phyloP scores from a whole-genome alignment of 345 rosid genomes.

The Microcos paniculata region DNA sequence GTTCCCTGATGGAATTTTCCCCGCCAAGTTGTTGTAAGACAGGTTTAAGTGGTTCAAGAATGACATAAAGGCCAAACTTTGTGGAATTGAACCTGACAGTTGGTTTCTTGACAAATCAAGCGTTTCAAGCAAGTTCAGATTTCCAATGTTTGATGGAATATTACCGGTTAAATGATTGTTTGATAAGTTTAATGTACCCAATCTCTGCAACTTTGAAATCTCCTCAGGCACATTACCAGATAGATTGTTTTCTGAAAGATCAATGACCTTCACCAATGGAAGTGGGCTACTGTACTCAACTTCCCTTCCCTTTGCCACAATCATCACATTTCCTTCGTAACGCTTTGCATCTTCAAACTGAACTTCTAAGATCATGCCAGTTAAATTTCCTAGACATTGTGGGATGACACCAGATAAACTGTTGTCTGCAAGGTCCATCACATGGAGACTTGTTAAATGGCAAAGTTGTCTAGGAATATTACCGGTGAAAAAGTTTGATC shows the following conservation, averaged over 20 bases:
- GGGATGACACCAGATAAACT: not conserved
- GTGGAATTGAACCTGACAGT: slow-evolving; percentile 26
- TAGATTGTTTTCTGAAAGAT: slow-evolving; percentile 20
- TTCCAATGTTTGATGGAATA: slow-evolving; percentile 16
- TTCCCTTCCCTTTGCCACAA: not conserved
- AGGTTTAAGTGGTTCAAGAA: slow-evolving; percentile 24
- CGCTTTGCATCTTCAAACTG: not conserved
- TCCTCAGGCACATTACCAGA: slow-evolving; percentile 17
- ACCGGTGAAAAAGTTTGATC: not conserved
- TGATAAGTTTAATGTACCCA: slow-evolving; percentile 28
- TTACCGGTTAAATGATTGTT: slow-evolving; percentile 21
- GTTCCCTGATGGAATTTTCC: slow-evolving; percentile 18
- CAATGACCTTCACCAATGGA: slow-evolving; percentile 13
- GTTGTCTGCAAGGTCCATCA: not conserved
- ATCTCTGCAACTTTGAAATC: slow-evolving; percentile 1
- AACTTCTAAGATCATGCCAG: not conserved
- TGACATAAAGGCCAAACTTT: slow-evolving; percentile 7
- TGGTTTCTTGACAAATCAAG: slow-evolving; percentile 25
- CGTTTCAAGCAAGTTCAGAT: slow-evolving; percentile 10
- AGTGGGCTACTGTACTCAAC: not conserved
- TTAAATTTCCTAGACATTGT: not conserved
- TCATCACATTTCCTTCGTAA: not conserved
- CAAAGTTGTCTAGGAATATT: not conserved
- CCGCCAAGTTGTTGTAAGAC: slow-evolving; percentile 24
- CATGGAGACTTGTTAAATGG: not conserved